These are phyloP conservation scores for Bipolaris victoriae DNA, from an alignment of 2,329 filamentous ascomycete species.

Conservation along the genomic window DNA sequence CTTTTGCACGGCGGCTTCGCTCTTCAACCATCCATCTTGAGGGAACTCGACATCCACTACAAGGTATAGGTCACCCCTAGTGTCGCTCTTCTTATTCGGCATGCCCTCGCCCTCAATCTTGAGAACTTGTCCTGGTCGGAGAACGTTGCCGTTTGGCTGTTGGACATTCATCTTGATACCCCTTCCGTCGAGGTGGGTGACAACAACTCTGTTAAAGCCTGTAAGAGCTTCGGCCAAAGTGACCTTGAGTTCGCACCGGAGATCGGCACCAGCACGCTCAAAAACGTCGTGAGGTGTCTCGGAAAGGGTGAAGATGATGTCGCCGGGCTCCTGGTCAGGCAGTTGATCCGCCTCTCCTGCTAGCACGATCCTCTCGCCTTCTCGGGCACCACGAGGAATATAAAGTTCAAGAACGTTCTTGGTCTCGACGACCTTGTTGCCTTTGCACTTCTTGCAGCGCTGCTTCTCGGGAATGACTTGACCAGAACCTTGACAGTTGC, in stretches of 20 bases:
- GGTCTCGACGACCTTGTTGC: slow-evolving; percentile 81
- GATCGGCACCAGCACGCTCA: slow-evolving; percentile 80
- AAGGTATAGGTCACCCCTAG: slow-evolving; percentile 85
- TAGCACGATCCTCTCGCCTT: slow-evolving; percentile 88
- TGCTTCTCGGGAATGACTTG: slow-evolving; percentile 94
- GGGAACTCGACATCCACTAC: slow-evolving; percentile 88
- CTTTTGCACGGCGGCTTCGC: slow-evolving; percentile 72
- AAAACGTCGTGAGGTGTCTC: slow-evolving; percentile 85
- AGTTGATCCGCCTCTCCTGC: slow-evolving; percentile 94
- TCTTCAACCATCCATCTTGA: slow-evolving; percentile 77
- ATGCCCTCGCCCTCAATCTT: slow-evolving; percentile 91
- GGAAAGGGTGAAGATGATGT: slow-evolving; percentile 87
- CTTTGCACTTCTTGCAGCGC: slow-evolving; percentile 98
- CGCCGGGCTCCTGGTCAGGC: slow-evolving; percentile 86
- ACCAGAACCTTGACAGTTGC: slow-evolving; percentile 83
- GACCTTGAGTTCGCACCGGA: slow-evolving; percentile 81
- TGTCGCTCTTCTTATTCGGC: slow-evolving; percentile 85
- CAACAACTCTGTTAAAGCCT: slow-evolving; percentile 87
- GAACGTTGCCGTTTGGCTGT: slow-evolving; percentile 72
- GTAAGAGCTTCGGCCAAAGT: slow-evolving; percentile 82
- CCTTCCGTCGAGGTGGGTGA: slow-evolving; percentile 91
- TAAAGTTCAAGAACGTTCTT: slow-evolving; percentile 97
- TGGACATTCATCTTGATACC: slow-evolving; percentile 83
- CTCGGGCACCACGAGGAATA: slow-evolving; percentile 78
- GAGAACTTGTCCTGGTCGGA: slow-evolving; percentile 82